A percentile compares a stretch with the other conserved stretches of the same genome.
phyloP scores from a whole-genome alignment of 2,329 filamentous ascomycete species.

The Nemania abortiva region DNA sequence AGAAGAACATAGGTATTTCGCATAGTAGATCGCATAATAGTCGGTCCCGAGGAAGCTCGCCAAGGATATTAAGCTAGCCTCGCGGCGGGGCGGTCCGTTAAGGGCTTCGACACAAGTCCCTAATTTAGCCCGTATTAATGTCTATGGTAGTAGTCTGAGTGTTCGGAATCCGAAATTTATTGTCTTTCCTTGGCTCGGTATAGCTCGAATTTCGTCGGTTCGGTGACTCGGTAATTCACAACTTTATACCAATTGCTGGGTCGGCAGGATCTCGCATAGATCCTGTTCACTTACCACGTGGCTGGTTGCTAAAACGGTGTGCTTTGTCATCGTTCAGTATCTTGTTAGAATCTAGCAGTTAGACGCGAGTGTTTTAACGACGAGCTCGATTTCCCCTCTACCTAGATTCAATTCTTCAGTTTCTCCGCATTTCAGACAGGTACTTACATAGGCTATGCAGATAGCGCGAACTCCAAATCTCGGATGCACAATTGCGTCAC shows the following conservation, averaged over 20 bases:
- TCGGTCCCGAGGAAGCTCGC: constrained; percentile 6
- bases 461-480: constrained; percentile 12
- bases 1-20: background rate
- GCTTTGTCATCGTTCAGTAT: background rate
- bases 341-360: background rate
- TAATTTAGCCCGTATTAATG: background rate
- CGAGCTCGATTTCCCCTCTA: background rate
- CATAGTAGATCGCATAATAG: background rate
- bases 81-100: constrained; percentile 20
- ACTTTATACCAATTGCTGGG: constrained; percentile 7
- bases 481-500: constrained; percentile 33
- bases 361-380: background rate
- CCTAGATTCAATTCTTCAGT: background rate
- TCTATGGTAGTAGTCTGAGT: background rate
- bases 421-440: constrained; percentile 1
- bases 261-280: background rate
- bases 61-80: constrained; percentile 23
- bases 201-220: background rate
- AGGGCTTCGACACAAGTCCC: background rate
- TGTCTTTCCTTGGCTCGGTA: background rate
- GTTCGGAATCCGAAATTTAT: constrained; percentile 2
- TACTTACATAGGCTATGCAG: background rate
- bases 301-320: background rate
- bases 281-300: background rate
- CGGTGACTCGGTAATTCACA: background rate